Conservation (phyloP, 225 moss, liverwort and hornwort genomes). For the Antitrichia curtipendula region DNA sequence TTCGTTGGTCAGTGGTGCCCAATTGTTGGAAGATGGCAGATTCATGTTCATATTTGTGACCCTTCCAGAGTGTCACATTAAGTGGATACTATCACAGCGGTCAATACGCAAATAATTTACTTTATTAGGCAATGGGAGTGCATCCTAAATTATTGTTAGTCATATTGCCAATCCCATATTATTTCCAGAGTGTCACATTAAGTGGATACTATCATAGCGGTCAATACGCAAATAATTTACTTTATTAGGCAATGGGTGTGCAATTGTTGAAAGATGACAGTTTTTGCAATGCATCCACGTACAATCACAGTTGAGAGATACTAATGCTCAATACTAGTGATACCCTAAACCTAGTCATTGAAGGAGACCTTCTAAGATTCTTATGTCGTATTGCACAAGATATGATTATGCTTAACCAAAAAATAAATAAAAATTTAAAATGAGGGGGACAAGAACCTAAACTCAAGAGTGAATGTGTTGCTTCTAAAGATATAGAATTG, state of each 20-base stretch:
- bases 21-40: too few species aligned
- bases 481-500: background rate
- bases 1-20: too few species aligned
- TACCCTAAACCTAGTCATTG: background rate
- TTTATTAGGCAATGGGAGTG: background rate
- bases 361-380: too few species aligned
- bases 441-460: background rate
- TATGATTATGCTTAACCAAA: too few species aligned
- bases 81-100: accelerated
- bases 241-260: background rate
- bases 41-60: too few species aligned
- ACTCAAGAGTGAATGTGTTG: too few species aligned
- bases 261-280: background rate
- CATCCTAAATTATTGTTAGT: background rate
- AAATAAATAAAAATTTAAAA: background rate
- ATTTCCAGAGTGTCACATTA: accelerated
- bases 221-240: background rate
- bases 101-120: background rate
- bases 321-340: background rate
- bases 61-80: accelerated
- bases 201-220: accelerated
- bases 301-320: background rate
- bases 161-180: background rate
- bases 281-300: background rate
- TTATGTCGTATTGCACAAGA: too few species aligned